Evolutionary conservation across 352 stramenopile species (phyloP).

Genomic region (Globisporangium parvum): DNA sequence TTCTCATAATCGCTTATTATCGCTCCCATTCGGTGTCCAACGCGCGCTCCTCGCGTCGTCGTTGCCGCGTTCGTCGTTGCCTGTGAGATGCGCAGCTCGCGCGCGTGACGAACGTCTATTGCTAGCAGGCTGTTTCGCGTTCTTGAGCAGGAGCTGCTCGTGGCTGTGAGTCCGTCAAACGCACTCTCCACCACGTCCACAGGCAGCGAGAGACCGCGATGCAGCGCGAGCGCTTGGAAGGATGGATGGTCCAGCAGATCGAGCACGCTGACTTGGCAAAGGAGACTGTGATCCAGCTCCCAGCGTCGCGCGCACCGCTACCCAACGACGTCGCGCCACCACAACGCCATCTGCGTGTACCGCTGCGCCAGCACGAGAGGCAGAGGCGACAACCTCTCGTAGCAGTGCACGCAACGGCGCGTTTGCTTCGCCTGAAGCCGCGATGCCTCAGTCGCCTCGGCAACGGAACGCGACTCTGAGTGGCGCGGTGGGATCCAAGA

Average conservation of each 20-base stretch:
- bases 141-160: too few species aligned
- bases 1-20: conserved; percentile 1
- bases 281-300: conserved; percentile 56
- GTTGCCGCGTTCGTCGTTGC: too few species aligned
- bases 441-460: conserved; percentile 10
- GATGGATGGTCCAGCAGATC: conserved; percentile 76
- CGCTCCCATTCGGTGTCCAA: not conserved
- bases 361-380: too few species aligned
- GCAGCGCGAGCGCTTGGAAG: conserved; percentile 62
- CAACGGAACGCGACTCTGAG: conserved; percentile 1
- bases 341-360: not conserved
- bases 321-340: not conserved
- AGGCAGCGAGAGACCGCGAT: conserved; percentile 22
- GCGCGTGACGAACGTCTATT: too few species aligned
- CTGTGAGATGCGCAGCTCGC: too few species aligned
- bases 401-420: not conserved
- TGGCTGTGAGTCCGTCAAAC: too few species aligned
- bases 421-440: not conserved
- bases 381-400: not conserved
- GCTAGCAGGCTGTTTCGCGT: too few species aligned
- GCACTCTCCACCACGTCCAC: too few species aligned
- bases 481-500: not conserved
- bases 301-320: conserved; percentile 3
- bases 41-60: too few species aligned
- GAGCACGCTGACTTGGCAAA: conserved; percentile 59